Percentiles rank a stretch among this genome's conserved stretches.
phyloP scores from a whole-genome alignment of 768 basidiomycete species.

The Coprinopsis cinerea region DNA sequence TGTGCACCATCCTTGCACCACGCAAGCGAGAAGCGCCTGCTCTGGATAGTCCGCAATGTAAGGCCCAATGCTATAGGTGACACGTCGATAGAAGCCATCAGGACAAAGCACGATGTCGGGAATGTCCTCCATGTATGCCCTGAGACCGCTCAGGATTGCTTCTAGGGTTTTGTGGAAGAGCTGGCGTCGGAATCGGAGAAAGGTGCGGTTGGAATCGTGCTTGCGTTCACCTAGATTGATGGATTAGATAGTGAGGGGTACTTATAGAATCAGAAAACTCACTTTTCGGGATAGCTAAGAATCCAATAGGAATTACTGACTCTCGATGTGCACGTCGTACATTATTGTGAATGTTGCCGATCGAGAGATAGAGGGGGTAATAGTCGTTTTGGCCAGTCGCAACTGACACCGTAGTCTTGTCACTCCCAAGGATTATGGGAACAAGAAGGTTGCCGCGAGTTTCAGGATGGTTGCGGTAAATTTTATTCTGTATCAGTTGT shows the following conservation, averaged over 20 bases:
- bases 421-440: slow-evolving; percentile 24
- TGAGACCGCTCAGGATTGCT: background rate
- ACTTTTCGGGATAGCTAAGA: background rate
- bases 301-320: too few relatives aligned
- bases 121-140: background rate
- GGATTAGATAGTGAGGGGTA: background rate
- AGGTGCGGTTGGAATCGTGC: background rate
- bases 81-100: slow-evolving; percentile 21
- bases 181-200: background rate
- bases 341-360: slow-evolving; percentile 26
- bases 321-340: too few relatives aligned
- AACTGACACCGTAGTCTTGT: slow-evolving; percentile 29
- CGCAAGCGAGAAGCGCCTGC: slow-evolving; percentile 18
- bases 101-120: slow-evolving; percentile 12
- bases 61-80: slow-evolving; percentile 21
- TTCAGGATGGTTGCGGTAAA: slow-evolving; percentile 10
- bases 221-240: background rate
- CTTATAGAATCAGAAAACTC: background rate
- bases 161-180: background rate
- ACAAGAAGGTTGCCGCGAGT: slow-evolving; percentile 14
- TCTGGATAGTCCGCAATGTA: slow-evolving; percentile 28
- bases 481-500: too few relatives aligned
- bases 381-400: slow-evolving; percentile 26
- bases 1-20: slow-evolving; percentile 23
- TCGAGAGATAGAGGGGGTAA: slow-evolving; percentile 24